A percentile compares a stretch with the other conserved stretches of the same genome.
These are phyloP conservation scores for Geranium incanum DNA, from an alignment of 441 rosid species.

Conservation along the genomic window DNA sequence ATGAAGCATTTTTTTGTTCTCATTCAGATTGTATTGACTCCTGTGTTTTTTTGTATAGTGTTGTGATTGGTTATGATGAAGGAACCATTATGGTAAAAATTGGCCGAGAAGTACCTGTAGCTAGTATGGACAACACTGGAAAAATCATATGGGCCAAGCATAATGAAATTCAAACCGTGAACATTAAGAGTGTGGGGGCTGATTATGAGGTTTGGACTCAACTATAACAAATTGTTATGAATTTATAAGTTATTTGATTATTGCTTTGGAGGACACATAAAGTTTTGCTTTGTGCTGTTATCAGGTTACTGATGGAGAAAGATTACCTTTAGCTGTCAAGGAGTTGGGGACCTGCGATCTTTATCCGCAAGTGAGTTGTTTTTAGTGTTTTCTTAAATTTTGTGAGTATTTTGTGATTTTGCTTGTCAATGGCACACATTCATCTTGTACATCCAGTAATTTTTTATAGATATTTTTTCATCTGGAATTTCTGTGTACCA, in stretches of 20 bases:
- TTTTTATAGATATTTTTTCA: not conserved
- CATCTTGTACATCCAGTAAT: not conserved
- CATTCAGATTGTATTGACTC: slow-evolving; percentile 10
- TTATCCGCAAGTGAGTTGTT: slow-evolving; percentile 84
- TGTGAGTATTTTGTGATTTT: slow-evolving; percentile 12
- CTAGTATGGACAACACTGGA: slow-evolving; percentile 98
- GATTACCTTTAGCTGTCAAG: slow-evolving; percentile 91
- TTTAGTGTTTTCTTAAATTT: slow-evolving; percentile 11
- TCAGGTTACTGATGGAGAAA: slow-evolving; percentile 94
- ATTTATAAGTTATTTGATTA: not conserved
- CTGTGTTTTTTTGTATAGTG: slow-evolving; percentile 33
- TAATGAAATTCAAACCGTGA: slow-evolving; percentile 95
- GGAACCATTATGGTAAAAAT: slow-evolving; percentile 97
- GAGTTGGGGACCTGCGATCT: slow-evolving; percentile 98
- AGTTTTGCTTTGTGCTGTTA: slow-evolving; percentile 21
- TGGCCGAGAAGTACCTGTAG: slow-evolving; percentile 93
- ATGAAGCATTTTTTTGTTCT: not conserved
- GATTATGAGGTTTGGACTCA: slow-evolving; percentile 66
- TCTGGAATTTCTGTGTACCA: no score
- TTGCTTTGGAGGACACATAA: slow-evolving; percentile 17
- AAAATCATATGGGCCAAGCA: slow-evolving; percentile 99
- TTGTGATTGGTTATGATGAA: slow-evolving; percentile 95
- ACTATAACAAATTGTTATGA: not conserved
- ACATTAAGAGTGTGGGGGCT: slow-evolving; percentile 87
- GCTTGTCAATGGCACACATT: not conserved